These are phyloP conservation scores for Venturia nashicola DNA, from an alignment of 2,329 filamentous ascomycete genomes.

Conservation along the genomic window DNA sequence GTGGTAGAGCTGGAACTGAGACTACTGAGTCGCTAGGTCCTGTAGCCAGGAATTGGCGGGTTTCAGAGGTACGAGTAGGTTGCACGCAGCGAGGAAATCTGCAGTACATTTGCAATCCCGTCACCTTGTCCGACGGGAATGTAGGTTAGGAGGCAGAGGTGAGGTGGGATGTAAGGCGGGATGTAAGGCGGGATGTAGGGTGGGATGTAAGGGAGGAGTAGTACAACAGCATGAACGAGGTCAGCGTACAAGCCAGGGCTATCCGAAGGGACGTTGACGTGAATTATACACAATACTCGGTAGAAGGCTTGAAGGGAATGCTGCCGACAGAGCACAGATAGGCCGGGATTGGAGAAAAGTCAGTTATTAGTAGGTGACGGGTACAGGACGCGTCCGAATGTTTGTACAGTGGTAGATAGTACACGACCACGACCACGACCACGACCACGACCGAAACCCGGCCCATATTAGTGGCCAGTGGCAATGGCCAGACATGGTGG, in stretches of 20 bases:
- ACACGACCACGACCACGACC: too few relatives aligned
- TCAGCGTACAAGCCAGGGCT: neutral
- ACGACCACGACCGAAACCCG: too few relatives aligned
- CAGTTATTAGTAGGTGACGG: neutral
- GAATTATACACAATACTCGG: too few relatives aligned
- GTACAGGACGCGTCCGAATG: neutral
- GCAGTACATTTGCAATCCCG: neutral
- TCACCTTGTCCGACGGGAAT: neutral
- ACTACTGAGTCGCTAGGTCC: neutral
- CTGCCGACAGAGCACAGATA: neutral
- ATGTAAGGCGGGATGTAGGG: too few relatives aligned
- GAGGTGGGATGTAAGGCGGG: too few relatives aligned
- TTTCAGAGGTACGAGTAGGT: constrained; percentile 2
- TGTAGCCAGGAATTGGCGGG: neutral
- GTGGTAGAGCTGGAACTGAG: neutral
- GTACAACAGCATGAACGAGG: neutral
- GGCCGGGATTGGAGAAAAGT: neutral
- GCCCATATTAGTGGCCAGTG: neutral
- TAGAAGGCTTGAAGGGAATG: neutral
- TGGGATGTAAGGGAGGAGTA: neutral
- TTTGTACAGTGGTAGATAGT: too few relatives aligned
- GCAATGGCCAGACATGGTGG: neutral
- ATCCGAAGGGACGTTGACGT: neutral
- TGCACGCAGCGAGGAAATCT: neutral
- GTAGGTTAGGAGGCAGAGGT: neutral